phyloP scores from a whole-genome alignment of 176 grass and related monocot genomes.

The Musa troglodytarum region DNA sequence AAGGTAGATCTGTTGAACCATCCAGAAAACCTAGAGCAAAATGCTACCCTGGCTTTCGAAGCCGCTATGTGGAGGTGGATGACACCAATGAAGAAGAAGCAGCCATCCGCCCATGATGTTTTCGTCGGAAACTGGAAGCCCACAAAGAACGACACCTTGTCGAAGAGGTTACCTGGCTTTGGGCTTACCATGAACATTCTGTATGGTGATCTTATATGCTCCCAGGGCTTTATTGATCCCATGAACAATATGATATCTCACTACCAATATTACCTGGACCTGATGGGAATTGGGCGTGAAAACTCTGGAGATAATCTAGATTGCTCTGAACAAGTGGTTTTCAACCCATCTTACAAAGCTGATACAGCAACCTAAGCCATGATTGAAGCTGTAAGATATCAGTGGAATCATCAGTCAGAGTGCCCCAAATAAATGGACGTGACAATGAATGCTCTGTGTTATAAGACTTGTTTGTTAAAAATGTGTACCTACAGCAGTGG shows the following conservation, averaged over 20 bases:
- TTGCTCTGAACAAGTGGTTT: constrained; percentile 55
- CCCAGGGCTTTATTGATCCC: constrained; percentile 39
- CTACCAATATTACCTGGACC: constrained; percentile 64
- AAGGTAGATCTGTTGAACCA: constrained; percentile 73
- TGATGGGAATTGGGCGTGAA: constrained; percentile 60
- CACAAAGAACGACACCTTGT: constrained; percentile 62
- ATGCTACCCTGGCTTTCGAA: constrained; percentile 90
- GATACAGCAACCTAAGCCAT: constrained; percentile 3
- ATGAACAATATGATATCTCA: constrained; percentile 73
- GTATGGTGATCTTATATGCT: constrained; percentile 59
- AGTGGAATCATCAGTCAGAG: not conserved
- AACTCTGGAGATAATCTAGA: constrained; percentile 58
- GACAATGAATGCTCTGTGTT: not conserved
- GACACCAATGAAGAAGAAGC: constrained; percentile 78
- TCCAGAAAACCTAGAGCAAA: constrained; percentile 81
- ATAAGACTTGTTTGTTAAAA: not conserved
- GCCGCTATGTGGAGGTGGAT: constrained; percentile 93
- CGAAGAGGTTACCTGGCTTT: constrained; percentile 70
- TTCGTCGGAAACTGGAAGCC: constrained; percentile 94
- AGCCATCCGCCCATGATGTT: constrained; percentile 77
- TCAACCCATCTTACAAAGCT: constrained; percentile 43
- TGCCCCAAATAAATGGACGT: not conserved
- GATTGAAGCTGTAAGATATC: not conserved
- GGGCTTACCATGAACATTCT: constrained; percentile 81
- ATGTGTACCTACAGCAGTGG: not conserved